Evolutionary conservation across 805 yeast species (phyloP).

Genomic region (Kurtzmaniella fragi): DNA sequence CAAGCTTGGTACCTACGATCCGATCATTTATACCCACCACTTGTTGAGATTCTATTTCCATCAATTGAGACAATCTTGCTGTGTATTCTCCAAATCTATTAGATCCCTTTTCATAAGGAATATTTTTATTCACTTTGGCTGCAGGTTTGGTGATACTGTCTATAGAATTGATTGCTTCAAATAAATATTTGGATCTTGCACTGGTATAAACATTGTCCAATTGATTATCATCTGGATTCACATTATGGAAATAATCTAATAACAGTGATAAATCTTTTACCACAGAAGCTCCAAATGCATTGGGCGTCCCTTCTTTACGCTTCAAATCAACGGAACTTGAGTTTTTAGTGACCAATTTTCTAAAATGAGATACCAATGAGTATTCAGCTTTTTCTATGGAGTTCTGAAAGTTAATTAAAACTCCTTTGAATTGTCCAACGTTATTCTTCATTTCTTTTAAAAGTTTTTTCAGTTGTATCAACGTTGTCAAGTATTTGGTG

Average conservation of each 20-base stretch:
- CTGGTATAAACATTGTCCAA: slow-evolving; percentile 13
- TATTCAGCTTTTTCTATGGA: slow-evolving; percentile 55
- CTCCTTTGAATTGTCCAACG: slow-evolving; percentile 59
- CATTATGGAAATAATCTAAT: slow-evolving; percentile 38
- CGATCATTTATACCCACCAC: slow-evolving; percentile 37
- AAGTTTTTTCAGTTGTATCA: slow-evolving; percentile 39
- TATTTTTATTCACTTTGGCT: slow-evolving; percentile 23
- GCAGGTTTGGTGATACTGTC: slow-evolving; percentile 43
- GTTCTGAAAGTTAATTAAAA: slow-evolving; percentile 53
- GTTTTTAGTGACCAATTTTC: slow-evolving; percentile 23
- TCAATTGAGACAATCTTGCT: slow-evolving; percentile 44
- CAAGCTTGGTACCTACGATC: slow-evolving; percentile 18
- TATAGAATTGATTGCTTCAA: slow-evolving; percentile 39
- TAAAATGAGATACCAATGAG: slow-evolving; percentile 47
- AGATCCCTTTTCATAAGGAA: slow-evolving; percentile 57
- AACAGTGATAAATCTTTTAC: slow-evolving; percentile 36
- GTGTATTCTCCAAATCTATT: slow-evolving; percentile 54
- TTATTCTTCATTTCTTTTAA: slow-evolving; percentile 38
- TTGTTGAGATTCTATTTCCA: slow-evolving; percentile 47
- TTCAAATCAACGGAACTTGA: slow-evolving; percentile 42
- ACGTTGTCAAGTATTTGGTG: slow-evolving; percentile 25
- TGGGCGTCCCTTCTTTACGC: slow-evolving; percentile 9
- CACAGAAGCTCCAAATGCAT: slow-evolving; percentile 7
- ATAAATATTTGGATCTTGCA: slow-evolving; percentile 25
- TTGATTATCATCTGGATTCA: slow-evolving; percentile 5